Conservation (phyloP, 805 yeast genomes). For the Metschnikowia rubicola region DNA sequence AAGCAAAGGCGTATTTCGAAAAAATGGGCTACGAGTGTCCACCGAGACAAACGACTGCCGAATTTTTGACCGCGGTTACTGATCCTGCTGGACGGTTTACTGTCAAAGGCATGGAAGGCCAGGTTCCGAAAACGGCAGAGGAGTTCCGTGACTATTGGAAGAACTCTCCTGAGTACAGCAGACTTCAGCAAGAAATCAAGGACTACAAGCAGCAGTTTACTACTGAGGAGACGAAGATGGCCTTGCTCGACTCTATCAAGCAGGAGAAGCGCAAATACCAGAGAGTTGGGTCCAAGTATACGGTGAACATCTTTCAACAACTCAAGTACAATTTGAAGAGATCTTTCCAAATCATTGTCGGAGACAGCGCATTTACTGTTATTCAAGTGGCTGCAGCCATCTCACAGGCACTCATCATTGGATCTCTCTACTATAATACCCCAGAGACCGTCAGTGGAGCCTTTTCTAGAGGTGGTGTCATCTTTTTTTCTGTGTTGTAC, state of each 20-base stretch:
- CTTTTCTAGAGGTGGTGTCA: constrained; percentile 60
- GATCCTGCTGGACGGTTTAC: constrained; percentile 60
- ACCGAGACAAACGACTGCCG: constrained; percentile 65
- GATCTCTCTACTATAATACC: constrained; percentile 58
- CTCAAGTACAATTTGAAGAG: constrained; percentile 46
- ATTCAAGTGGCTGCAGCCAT: constrained; percentile 46
- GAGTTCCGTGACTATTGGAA: constrained; percentile 63
- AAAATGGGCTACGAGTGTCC: constrained; percentile 66
- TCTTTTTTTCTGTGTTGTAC: constrained; percentile 58
- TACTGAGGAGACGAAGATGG: constrained; percentile 17
- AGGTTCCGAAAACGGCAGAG: constrained; percentile 58
- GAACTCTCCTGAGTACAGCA: constrained; percentile 35
- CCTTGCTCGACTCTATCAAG: constrained; percentile 32
- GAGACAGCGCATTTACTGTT: constrained; percentile 52
- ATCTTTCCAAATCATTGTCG: constrained; percentile 52
- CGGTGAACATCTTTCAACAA: constrained; percentile 47
- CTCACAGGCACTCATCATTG: constrained; percentile 56
- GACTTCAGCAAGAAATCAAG: constrained; percentile 22
- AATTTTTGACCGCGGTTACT: constrained; percentile 65
- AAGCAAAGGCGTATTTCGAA: constrained; percentile 56
- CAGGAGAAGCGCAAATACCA: constrained; percentile 38
- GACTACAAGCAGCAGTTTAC: constrained; percentile 8
- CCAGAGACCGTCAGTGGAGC: constrained; percentile 52
- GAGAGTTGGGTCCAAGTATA: constrained; percentile 39
- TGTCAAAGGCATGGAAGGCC: constrained; percentile 44